A percentile compares a stretch with the other conserved stretches of the same genome.
Evolutionary conservation across 23 red algal genomes (phyloP).

Genomic region (Gracilariopsis chorda): DNA sequence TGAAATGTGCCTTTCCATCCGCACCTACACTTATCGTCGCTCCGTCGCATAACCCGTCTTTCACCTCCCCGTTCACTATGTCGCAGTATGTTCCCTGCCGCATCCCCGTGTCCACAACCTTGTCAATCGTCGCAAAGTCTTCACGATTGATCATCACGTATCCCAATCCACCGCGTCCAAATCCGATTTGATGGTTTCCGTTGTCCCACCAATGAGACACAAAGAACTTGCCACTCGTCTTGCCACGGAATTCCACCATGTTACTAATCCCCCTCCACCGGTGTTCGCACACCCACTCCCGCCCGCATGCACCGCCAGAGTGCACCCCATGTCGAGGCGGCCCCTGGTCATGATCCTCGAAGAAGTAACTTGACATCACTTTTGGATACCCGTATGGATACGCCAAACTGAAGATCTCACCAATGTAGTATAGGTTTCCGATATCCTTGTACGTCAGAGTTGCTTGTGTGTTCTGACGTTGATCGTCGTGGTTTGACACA

Average conservation of each 20-base stretch:
- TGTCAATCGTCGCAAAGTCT: not conserved
- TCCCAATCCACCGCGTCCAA: not conserved
- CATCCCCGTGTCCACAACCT: not conserved
- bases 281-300: not conserved
- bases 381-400: conserved; percentile 5
- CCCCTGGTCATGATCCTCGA: conserved; percentile 1
- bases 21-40: not conserved
- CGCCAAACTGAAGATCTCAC: not conserved
- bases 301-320: not conserved
- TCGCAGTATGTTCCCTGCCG: not conserved
- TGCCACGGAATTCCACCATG: not conserved
- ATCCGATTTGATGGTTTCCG: not conserved
- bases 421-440: not conserved
- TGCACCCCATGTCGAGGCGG: not conserved
- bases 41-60: not conserved
- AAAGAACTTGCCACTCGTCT: not conserved
- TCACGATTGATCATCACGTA: not conserved
- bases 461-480: not conserved
- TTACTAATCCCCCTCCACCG: not conserved
- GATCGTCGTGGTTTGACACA: conserved; percentile 4
- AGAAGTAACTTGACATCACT: not conserved
- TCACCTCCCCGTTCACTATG: conserved; percentile 5
- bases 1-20: not conserved
- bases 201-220: not conserved
- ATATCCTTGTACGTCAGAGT: not conserved